Conservation (phyloP, 1,139 yeast species). For the Debaryomyces coudertii region DNA sequence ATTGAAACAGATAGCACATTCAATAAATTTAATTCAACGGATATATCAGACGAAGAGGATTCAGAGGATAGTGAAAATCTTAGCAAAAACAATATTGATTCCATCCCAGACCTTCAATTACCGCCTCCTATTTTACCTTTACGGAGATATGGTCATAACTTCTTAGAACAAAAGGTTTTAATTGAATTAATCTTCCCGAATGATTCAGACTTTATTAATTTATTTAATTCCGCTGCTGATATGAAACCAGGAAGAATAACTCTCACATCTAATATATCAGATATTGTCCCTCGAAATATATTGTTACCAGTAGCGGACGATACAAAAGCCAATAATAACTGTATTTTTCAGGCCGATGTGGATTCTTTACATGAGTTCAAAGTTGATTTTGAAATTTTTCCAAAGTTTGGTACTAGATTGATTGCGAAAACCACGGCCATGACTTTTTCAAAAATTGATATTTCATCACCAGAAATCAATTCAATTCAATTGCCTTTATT, state of each 20-base stretch:
- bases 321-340: conserved; percentile 53
- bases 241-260: conserved; percentile 65
- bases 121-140: conserved; percentile 97
- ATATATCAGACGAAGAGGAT: conserved; percentile 42
- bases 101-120: conserved; percentile 84
- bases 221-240: conserved; percentile 50
- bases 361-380: conserved; percentile 66
- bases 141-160: conserved; percentile 93
- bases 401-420: conserved; percentile 90
- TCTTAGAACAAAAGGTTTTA: conserved; percentile 84
- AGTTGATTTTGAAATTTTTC: conserved; percentile 89
- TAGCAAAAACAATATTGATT: conserved; percentile 53
- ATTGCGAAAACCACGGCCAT: conserved; percentile 88
- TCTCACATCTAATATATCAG: conserved; percentile 67
- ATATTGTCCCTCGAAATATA: conserved; percentile 84
- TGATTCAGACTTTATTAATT: conserved; percentile 54
- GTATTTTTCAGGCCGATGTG: conserved; percentile 85
- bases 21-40: conserved; percentile 18
- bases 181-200: conserved; percentile 73
- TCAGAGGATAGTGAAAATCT: conserved; percentile 43
- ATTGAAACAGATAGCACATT: background rate
- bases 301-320: conserved; percentile 77
- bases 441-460: conserved; percentile 51
- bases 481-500: conserved; percentile 71
- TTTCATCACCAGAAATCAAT: conserved; percentile 50